A percentile compares a stretch with the other conserved stretches of the same genome.
Evolutionary conservation across 345 rosid genomes (phyloP).

Genomic region (Erysimum cheiranthoides): DNA sequence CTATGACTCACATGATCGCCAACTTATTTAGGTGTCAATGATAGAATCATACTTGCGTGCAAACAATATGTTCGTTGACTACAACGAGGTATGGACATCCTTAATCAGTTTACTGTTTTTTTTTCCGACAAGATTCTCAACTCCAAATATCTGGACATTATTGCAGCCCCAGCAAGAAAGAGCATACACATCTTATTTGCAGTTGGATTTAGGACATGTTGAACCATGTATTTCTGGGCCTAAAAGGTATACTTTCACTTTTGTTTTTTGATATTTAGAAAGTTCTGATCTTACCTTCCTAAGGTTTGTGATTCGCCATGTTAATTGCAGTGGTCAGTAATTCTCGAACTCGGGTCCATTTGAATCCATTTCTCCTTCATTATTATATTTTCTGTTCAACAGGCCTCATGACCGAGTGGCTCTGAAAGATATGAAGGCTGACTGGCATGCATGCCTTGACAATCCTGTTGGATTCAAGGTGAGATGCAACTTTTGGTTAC

Average conservation of each 20-base stretch:
- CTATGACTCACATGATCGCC: constrained; percentile 16
- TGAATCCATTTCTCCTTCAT: constrained; percentile 8
- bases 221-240: constrained; percentile 94
- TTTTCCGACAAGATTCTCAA: constrained; percentile 13
- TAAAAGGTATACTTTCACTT: constrained; percentile 59
- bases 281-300: constrained; percentile 11
- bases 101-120: constrained; percentile 14
- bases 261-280: constrained; percentile 11
- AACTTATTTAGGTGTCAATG: constrained; percentile 64
- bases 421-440: constrained; percentile 82
- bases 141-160: not conserved
- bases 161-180: constrained; percentile 77
- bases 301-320: not conserved
- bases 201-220: constrained; percentile 72
- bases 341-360: not conserved
- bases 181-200: constrained; percentile 74
- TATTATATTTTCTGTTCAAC: constrained; percentile 20
- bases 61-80: constrained; percentile 87
- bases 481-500: constrained; percentile 32
- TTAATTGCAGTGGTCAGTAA: not conserved
- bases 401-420: constrained; percentile 88
- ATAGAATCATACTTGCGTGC: constrained; percentile 85
- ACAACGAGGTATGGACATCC: constrained; percentile 62
- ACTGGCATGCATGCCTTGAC: constrained; percentile 89
- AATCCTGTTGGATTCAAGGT: constrained; percentile 85